These are phyloP conservation scores for Echium plantagineum DNA, from an alignment of 257 asterid genomes.

Conservation along the genomic window DNA sequence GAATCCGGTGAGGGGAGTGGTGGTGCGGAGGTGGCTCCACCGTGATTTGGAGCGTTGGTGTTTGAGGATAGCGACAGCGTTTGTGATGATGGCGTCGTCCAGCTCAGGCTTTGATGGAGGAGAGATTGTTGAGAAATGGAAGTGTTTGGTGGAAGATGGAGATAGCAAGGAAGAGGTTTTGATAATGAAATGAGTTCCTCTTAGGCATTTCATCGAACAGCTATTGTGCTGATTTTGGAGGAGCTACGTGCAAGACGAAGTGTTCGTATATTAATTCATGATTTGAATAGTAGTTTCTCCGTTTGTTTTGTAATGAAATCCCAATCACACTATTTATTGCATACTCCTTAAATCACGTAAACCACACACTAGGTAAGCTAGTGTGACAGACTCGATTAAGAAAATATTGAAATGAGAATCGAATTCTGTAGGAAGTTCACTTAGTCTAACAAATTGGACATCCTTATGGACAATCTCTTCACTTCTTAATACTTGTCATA, in stretches of 20 bases:
- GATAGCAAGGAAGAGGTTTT: conserved; percentile 5
- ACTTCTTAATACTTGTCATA: too few relatives aligned
- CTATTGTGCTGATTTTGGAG: neutral
- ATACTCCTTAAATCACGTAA: too few relatives aligned
- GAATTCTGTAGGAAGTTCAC: too few relatives aligned
- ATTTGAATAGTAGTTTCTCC: too few relatives aligned
- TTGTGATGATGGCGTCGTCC: conserved; percentile 33
- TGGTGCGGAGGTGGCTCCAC: conserved; percentile 70
- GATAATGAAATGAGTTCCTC: neutral
- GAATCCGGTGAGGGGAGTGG: conserved; percentile 30
- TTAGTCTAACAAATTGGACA: too few relatives aligned
- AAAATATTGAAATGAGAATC: too few relatives aligned
- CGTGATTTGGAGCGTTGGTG: conserved; percentile 92
- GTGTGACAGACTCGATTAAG: too few relatives aligned
- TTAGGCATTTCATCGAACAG: conserved; percentile 19
- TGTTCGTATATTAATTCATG: too few relatives aligned
- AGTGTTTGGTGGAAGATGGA: neutral
- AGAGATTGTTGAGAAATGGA: conserved; percentile 19
- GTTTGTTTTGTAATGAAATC: too few relatives aligned
- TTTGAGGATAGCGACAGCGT: conserved; percentile 65
- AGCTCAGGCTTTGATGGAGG: conserved; percentile 18
- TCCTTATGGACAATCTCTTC: too few relatives aligned
- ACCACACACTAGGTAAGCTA: too few relatives aligned
- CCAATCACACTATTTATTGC: too few relatives aligned
- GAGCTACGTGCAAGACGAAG: neutral